Evolutionary conservation across 192 early-diverging fungal genomes (phyloP).

Genomic region (Dispira parvispora): DNA sequence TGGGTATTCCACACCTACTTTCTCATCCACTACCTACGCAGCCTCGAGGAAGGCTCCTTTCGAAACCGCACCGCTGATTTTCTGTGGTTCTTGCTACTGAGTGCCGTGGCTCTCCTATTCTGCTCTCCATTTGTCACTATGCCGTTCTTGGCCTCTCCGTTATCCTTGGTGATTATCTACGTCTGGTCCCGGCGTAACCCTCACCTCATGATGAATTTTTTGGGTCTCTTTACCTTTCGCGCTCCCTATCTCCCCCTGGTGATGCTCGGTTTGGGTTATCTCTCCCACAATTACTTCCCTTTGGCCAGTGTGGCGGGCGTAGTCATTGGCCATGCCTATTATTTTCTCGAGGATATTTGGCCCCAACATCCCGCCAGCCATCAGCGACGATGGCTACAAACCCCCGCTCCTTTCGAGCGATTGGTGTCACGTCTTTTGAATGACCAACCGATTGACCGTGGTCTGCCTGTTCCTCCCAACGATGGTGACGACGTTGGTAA

Average conservation of each 20-base stretch:
- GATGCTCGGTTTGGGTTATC: constrained; percentile 65
- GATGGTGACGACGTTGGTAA: no score
- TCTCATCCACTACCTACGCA: constrained; percentile 70
- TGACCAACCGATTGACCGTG: no score
- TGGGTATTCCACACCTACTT: constrained; percentile 90
- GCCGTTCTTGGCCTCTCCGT: constrained; percentile 64
- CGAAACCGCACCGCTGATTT: constrained; percentile 82
- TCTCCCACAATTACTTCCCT: constrained; percentile 67
- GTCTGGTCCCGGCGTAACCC: constrained; percentile 96
- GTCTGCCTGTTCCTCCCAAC: no score
- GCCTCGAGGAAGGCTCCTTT: constrained; percentile 91
- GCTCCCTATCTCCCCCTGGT: constrained; percentile 91
- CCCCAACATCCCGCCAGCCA: constrained; percentile 47
- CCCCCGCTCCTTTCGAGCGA: constrained; percentile 16
- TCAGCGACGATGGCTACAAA: constrained; percentile 30
- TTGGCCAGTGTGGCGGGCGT: constrained; percentile 68
- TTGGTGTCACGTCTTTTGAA: no score
- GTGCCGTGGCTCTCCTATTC: constrained; percentile 22
- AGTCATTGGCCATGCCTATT: constrained; percentile 82
- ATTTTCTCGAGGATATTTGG: constrained; percentile 92
- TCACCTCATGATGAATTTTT: constrained; percentile 68
- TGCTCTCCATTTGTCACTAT: constrained; percentile 33
- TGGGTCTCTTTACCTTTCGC: constrained; percentile 79
- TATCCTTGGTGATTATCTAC: constrained; percentile 80
- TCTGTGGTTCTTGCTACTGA: constrained; percentile 69